phyloP scores from a whole-genome alignment of 1,284 basidiomycete species.

The Sporisorium sorghi region DNA sequence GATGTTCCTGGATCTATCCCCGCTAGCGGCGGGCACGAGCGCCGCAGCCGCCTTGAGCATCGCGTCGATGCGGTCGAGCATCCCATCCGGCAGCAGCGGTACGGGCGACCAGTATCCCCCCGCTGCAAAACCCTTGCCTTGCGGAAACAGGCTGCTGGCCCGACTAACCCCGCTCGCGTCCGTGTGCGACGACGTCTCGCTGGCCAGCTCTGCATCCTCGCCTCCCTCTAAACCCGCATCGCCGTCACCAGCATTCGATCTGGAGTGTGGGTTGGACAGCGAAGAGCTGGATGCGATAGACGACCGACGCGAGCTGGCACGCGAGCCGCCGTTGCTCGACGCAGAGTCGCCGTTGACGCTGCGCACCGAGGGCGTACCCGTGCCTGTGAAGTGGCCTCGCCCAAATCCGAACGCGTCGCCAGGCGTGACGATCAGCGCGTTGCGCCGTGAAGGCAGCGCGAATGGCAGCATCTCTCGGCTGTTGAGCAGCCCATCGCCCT shows the following conservation, averaged over 20 bases:
- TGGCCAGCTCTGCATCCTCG: conserved; percentile 22
- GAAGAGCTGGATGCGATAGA: conserved; percentile 23
- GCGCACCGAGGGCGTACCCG: conserved; percentile 54
- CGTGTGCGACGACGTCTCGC: conserved; percentile 28
- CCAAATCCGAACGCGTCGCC: conserved; percentile 71
- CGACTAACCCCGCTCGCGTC: conserved; percentile 26
- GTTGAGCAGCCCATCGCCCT: conserved; percentile 73
- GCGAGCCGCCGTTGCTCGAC: conserved; percentile 10
- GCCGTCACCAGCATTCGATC: background rate
- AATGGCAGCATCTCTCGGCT: conserved; percentile 91
- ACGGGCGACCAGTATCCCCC: conserved; percentile 61
- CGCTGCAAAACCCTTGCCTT: conserved; percentile 57
- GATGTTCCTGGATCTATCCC: conserved; percentile 22
- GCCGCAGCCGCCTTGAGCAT: conserved; percentile 33
- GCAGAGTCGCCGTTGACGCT: conserved; percentile 39
- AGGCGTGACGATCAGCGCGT: conserved; percentile 77
- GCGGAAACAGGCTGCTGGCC: conserved; percentile 52
- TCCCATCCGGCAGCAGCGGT: conserved; percentile 53
- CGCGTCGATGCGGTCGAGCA: conserved; percentile 48
- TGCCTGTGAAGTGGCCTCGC: conserved; percentile 61
- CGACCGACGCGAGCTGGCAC: conserved; percentile 23
- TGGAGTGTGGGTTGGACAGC: background rate
- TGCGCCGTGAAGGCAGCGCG: conserved; percentile 81
- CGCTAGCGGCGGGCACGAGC: conserved; percentile 7
- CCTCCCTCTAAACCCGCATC: background rate